phyloP scores from a whole-genome alignment of 495 filamentous ascomycete species.

The Baudoinia panamericana region DNA sequence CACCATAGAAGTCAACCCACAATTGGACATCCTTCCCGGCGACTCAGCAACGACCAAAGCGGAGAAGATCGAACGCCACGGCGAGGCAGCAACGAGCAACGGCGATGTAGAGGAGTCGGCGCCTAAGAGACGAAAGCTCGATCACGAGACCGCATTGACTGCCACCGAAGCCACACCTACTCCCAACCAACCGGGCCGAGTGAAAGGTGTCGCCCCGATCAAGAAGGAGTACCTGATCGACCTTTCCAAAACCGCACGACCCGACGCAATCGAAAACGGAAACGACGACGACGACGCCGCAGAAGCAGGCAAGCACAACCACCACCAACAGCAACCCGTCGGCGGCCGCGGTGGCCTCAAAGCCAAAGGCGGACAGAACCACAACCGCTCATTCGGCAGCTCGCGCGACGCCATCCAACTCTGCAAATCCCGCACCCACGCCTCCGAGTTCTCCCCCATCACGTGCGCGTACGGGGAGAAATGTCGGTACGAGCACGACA shows the following conservation, averaged over 20 bases:
- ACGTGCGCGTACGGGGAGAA: slow-evolving; percentile 61
- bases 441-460: slow-evolving; percentile 59
- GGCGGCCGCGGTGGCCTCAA: slow-evolving; percentile 39
- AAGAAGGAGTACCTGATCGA: slow-evolving; percentile 59
- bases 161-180: slow-evolving; percentile 4
- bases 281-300: slow-evolving; percentile 30
- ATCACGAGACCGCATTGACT: slow-evolving; percentile 23
- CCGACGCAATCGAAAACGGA: too few relatives aligned
- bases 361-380: slow-evolving; percentile 65
- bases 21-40: slow-evolving; percentile 14
- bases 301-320: slow-evolving; percentile 23
- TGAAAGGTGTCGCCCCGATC: slow-evolving; percentile 64
- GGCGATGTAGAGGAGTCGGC: slow-evolving; percentile 33
- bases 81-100: not conserved
- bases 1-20: slow-evolving; percentile 10
- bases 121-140: slow-evolving; percentile 47
- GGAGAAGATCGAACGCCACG: slow-evolving; percentile 22
- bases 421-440: slow-evolving; percentile 54
- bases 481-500: slow-evolving; percentile 67
- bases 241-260: not conserved
- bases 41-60: slow-evolving; percentile 21
- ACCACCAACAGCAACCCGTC: slow-evolving; percentile 16
- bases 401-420: slow-evolving; percentile 66
- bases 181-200: slow-evolving; percentile 31
- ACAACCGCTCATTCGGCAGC: slow-evolving; percentile 65